phyloP scores from a whole-genome alignment of 2,329 filamentous ascomycete species.

The Pseudogymnoascus sp. region DNA sequence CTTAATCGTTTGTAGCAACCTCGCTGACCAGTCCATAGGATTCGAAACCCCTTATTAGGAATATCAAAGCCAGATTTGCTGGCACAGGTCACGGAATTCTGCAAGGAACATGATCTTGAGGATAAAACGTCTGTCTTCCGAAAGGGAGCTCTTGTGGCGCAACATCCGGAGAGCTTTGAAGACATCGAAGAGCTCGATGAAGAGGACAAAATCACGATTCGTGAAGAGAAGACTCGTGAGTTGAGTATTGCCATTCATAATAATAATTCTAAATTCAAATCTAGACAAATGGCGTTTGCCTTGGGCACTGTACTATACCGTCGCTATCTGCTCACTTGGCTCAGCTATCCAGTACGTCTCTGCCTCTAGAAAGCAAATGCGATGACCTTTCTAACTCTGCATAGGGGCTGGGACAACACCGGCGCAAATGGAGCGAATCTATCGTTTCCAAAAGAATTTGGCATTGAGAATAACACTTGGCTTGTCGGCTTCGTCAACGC shows the following conservation, averaged over 20 bases:
- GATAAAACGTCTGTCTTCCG: conserved; percentile 51
- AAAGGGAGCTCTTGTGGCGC: conserved; percentile 51
- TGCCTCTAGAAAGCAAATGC: background rate
- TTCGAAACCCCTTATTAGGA: conserved; percentile 41
- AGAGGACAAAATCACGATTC: background rate
- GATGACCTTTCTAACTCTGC: background rate
- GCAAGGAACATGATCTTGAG: conserved; percentile 49
- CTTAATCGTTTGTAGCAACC: background rate
- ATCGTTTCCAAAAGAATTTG: conserved; percentile 39
- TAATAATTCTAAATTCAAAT: conserved; percentile 48
- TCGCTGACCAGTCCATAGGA: background rate
- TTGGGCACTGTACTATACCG: conserved; percentile 55
- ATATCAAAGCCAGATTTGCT: conserved; percentile 42
- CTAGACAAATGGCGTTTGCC: conserved; percentile 61
- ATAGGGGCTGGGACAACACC: conserved; percentile 36
- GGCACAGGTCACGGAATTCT: conserved; percentile 36
- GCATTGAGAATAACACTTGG: conserved; percentile 41
- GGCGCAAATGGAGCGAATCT: conserved; percentile 44
- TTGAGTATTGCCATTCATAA: background rate
- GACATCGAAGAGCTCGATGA: background rate
- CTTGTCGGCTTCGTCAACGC: conserved; percentile 54
- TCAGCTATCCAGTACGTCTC: conserved; percentile 49
- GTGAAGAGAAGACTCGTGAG: conserved; percentile 9
- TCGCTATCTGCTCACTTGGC: conserved; percentile 58
- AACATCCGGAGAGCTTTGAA: conserved; percentile 16